These are phyloP conservation scores for Paramecium tetraurelia DNA, from an alignment of 73 alveolate species.

Conservation along the genomic window DNA sequence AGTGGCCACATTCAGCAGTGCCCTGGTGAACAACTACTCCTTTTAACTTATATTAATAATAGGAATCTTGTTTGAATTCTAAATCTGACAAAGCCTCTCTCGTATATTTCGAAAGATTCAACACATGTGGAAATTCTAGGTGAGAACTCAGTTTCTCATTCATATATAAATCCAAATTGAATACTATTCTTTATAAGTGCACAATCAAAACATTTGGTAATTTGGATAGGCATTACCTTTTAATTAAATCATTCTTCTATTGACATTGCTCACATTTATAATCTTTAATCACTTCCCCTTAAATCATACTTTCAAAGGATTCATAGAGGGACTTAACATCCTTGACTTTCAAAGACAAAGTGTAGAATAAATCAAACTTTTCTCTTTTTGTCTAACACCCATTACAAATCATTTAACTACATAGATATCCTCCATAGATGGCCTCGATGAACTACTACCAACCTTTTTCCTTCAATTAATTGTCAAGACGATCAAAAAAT, in stretches of 20 bases:
- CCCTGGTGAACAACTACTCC: slow-evolving; percentile 96
- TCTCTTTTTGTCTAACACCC: slow-evolving; percentile 83
- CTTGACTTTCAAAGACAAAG: slow-evolving; percentile 90
- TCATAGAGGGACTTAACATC: slow-evolving; percentile 85
- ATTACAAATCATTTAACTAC: slow-evolving; percentile 84
- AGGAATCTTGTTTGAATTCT: slow-evolving; percentile 38
- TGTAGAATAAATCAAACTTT: slow-evolving; percentile 86
- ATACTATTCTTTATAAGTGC: slow-evolving; percentile 91
- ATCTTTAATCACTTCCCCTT: slow-evolving; percentile 90
- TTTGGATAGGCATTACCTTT: slow-evolving; percentile 81
- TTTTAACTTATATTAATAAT: slow-evolving; percentile 68
- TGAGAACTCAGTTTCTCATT: slow-evolving; percentile 91
- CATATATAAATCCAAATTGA: slow-evolving; percentile 89
- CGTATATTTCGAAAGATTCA: slow-evolving; percentile 75
- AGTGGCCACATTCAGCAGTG: slow-evolving; percentile 95
- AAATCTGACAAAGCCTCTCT: slow-evolving; percentile 64
- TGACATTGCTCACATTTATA: slow-evolving; percentile 93
- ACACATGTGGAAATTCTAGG: slow-evolving; percentile 92
- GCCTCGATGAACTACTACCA: slow-evolving; percentile 82
- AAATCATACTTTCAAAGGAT: slow-evolving; percentile 83
- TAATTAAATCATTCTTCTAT: slow-evolving; percentile 82
- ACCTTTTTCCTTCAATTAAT: slow-evolving; percentile 80
- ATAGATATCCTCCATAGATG: slow-evolving; percentile 93
- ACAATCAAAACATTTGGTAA: slow-evolving; percentile 94
- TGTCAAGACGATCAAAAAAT: slow-evolving; percentile 93